phyloP scores from a whole-genome alignment of 495 filamentous ascomycete species.

The Penicillium crystallinum region DNA sequence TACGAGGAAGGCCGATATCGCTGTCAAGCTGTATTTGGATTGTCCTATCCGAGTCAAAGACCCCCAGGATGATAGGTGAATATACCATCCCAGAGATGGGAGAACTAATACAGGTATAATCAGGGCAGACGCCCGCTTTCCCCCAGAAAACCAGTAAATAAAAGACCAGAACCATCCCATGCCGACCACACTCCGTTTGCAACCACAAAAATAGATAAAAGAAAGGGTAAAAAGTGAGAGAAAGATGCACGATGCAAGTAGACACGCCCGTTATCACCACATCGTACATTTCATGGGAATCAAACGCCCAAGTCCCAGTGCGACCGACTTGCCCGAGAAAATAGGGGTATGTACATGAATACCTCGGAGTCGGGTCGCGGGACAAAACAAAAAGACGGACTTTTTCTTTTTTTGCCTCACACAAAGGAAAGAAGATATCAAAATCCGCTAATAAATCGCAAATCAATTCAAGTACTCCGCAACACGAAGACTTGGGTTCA shows the following conservation, averaged over 20 bases:
- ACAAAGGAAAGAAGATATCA: constrained; percentile 17
- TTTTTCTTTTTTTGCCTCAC: constrained; percentile 25
- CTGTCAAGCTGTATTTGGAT: constrained; percentile 5
- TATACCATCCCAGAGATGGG: constrained; percentile 2
- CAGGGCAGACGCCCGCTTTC: constrained; percentile 3
- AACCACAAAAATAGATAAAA: constrained; percentile 15
- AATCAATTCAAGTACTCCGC: constrained; percentile 33
- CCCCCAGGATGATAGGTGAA: not conserved
- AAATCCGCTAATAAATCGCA: constrained; percentile 10
- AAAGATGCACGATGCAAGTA: constrained; percentile 15
- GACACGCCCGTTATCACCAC: constrained; percentile 18
- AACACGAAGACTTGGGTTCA: constrained; percentile 33
- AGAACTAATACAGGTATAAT: constrained; percentile 8
- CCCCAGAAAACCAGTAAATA: constrained; percentile 16
- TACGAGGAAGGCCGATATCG: constrained; percentile 1
- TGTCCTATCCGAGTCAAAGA: constrained; percentile 1
- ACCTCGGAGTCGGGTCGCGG: constrained; percentile 9
- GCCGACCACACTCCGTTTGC: constrained; percentile 36
- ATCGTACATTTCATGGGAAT: constrained; percentile 33
- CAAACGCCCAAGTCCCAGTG: constrained; percentile 9
- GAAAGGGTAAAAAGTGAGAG: constrained; percentile 13
- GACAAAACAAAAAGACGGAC: constrained; percentile 17
- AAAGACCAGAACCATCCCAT: constrained; percentile 27
- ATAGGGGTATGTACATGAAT: constrained; percentile 15
- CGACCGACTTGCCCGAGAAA: constrained; percentile 13